Base-by-base conservation (phyloP, 108 stramenopile species). In the Poteriospumella lacustris region DNA sequence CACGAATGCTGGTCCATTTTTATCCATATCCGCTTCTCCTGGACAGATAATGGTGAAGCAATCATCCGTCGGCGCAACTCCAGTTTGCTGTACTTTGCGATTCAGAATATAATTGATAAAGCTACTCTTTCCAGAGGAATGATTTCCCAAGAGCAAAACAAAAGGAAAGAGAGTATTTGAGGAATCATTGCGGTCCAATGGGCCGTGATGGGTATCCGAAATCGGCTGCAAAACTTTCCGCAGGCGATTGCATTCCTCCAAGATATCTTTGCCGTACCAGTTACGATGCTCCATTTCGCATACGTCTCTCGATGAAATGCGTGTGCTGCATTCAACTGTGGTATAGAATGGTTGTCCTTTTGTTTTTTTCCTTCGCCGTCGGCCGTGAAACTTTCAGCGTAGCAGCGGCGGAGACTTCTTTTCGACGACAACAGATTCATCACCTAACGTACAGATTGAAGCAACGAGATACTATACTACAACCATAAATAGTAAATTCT, bases 61-160 rank as follows among this genome's bases (percentile, higher is more conserved):
- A 88, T 99, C 98, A 78, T 99, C 98, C 0, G 98, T 99, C n/a
- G 98, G 98, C 5, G 98, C 98, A 39, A 99, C 98, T 1, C 98
- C 98, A 0, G 97, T 92, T 31, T 90, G 94, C 88, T 99, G 97
- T 56, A 99, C 90, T 31, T 78, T 64, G 15, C 95, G 87, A 34
- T 92, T 89, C 31, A 95, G 58, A n/a, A 97, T 89, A 76, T 97
- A 92, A 84, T 99, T 99, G 87, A 97, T 93, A 77, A 99, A 99
- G 80, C 89, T 88, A 2, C 90, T 91, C 82, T 99, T 99, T 34
- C 96, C 94, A 19, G 83, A 84, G 73, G 82, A 93, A 83, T 99
- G 96, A 80, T 99, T 99, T 28, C 98, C 97, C 2, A 99, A 91
- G 43, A 97, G 78, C 58, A 99, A 92, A 9, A 96, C 96, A 68